Conservation (phyloP, 75 land plant species). For the Adiantum capillusveneris region DNA sequence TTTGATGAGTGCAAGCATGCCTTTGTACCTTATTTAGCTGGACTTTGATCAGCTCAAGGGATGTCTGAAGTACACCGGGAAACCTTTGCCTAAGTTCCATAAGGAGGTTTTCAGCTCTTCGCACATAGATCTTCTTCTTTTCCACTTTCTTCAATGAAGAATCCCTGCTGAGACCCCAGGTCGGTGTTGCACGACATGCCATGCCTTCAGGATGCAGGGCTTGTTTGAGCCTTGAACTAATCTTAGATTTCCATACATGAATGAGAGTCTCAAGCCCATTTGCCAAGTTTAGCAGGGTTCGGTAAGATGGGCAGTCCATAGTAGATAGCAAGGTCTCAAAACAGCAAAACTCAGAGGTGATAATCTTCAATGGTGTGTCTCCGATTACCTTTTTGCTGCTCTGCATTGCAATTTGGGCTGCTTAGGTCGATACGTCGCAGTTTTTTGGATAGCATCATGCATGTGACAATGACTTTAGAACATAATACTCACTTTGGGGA, state of each 20-base stretch:
- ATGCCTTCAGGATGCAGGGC: neutral
- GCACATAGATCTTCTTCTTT: conserved; percentile 3
- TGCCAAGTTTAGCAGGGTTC: neutral
- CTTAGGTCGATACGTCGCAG: too few species aligned
- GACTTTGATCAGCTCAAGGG: conserved; percentile 6
- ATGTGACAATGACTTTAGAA: too few species aligned
- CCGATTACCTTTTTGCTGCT: conserved; percentile 8
- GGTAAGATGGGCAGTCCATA: neutral
- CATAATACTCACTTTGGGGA: conserved; percentile 81
- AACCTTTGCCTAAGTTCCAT: conserved; percentile 5
- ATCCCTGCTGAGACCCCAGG: conserved; percentile 12
- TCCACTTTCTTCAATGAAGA: conserved; percentile 18
- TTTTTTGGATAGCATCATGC: too few species aligned
- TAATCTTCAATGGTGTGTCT: neutral
- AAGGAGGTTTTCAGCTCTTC: conserved; percentile 9
- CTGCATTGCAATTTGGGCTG: too few species aligned
- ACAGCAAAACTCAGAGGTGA: conserved; percentile 5
- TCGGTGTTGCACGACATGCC: conserved; percentile 2
- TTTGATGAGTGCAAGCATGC: neutral
- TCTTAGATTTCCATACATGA: conserved; percentile 9
- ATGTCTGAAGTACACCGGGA: conserved; percentile 7
- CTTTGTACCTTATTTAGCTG: conserved; percentile 6
- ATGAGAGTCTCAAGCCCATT: conserved; percentile 6
- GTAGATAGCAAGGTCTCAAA: neutral
- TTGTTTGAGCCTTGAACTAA: neutral